Percentiles rank a stretch among this genome's conserved stretches.
These are phyloP conservation scores for Beta vulgaris DNA, from an alignment of 148 eudicot species.

Conservation along the genomic window DNA sequence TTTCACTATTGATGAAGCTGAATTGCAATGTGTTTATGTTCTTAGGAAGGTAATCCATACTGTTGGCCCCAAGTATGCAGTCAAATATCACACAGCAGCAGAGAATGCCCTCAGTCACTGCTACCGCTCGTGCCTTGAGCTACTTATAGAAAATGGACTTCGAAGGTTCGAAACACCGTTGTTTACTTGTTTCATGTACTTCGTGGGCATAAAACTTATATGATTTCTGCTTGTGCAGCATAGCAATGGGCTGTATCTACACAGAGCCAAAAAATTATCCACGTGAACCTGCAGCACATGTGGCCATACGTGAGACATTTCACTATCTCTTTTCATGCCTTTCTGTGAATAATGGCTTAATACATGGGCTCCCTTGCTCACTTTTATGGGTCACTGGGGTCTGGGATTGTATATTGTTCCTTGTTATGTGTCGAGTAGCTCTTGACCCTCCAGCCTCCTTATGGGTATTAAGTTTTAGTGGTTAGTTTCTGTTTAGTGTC, in stretches of 20 bases:
- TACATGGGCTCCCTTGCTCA: neutral
- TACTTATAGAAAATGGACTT: conserved; percentile 80
- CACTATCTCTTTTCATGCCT: conserved; percentile 2
- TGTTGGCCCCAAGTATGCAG: conserved; percentile 99
- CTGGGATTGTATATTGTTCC: too few species aligned
- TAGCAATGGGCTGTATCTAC: conserved; percentile 93
- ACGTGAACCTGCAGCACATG: conserved; percentile 99
- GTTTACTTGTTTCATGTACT: conserved; percentile 13
- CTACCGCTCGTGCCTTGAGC: conserved; percentile 91
- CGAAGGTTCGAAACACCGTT: conserved; percentile 51
- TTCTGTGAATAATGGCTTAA: neutral
- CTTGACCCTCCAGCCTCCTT: neutral
- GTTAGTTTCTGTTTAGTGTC: neutral
- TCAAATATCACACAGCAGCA: conserved; percentile 98
- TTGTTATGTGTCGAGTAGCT: neutral
- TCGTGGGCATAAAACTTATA: conserved; percentile 3
- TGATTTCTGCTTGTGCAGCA: conserved; percentile 51
- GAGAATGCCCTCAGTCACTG: conserved; percentile 99
- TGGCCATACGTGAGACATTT: conserved; percentile 81
- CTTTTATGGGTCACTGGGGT: neutral
- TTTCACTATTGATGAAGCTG: neutral
- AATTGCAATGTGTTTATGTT: conserved; percentile 19
- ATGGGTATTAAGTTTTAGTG: neutral
- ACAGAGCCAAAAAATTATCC: conserved; percentile 94
- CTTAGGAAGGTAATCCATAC: conserved; percentile 96